Evolutionary conservation across 2,329 filamentous ascomycete genomes (phyloP), one percentile per base, ranked within the genome.

Genomic region (Colletotrichum sp.): DNA sequence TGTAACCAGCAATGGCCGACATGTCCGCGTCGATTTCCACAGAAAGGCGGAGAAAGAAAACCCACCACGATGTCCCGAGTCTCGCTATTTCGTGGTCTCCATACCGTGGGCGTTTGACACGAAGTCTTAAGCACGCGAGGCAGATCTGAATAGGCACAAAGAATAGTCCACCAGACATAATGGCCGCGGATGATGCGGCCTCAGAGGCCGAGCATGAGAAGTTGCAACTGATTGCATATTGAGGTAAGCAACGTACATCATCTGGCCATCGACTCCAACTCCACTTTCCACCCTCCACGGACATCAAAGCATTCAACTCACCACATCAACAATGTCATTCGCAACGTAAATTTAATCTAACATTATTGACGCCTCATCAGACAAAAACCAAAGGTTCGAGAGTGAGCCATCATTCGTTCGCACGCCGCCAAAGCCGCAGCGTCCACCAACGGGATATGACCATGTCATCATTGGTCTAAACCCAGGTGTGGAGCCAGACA

Each of bases 181-280:
- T 10, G n/a, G 1, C 2, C 43, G 1, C n/a, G 43, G n/a, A 52
- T 13, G 4, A 5, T 2, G 10, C n/a, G 0, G 3, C n/a, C 43
- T 52, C 2, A 52, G 43, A 25, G n/a, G n/a, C 1, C 43, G 4
- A 2, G 4, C 10, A 52, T 22, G 43, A 18, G n/a, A 5, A 22
- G 0, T 22, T 1, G 10, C n/a, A 52, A 0, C 43, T 22, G 0
- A 2, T 52, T 25, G 6, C 0, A 52, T 5, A 0, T 52, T 52
- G 10, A 25, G 43, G 10, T 0, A 52, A 52, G 6, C 43, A 52
- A 52, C 1, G 9, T 36, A 39, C 36, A 39, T 28, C 34, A 36
- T 3, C 43, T 52, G 2, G 39, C n/a, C 43, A 52, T 22, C 43
- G 12, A 48, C 43, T 13, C 43, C 43, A 22, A 22, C 0, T 1